Percentiles rank a stretch among this genome's conserved stretches.
These are phyloP conservation scores for Phoma herbarum DNA, from an alignment of 2,329 filamentous ascomycete genomes.

Conservation along the genomic window DNA sequence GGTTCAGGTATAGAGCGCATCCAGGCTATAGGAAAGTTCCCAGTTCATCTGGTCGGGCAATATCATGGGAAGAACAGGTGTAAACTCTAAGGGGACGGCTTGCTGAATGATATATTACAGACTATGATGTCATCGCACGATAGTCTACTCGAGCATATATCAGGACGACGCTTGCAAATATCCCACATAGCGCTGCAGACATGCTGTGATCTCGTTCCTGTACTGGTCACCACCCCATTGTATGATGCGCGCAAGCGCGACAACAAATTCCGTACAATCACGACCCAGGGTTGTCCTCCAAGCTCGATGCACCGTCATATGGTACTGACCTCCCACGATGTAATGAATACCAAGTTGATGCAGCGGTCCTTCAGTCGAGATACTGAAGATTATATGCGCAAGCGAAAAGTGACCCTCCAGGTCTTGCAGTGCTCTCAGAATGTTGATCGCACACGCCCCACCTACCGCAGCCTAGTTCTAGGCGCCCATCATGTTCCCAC, in stretches of 20 bases:
- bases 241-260: conserved; percentile 10
- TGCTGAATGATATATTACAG: not conserved
- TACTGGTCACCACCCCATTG: conserved; percentile 2
- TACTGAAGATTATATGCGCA: conserved; percentile 7
- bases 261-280: conserved; percentile 4
- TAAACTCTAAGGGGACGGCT: not conserved
- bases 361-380: conserved; percentile 10
- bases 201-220: not conserved
- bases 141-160: conserved; percentile 1
- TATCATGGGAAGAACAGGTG: not conserved
- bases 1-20: not conserved
- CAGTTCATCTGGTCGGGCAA: not conserved
- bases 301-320: conserved; percentile 12
- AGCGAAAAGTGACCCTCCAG: conserved; percentile 3
- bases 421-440: conserved; percentile 5
- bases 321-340: not conserved
- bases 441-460: conserved; percentile 13
- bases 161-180: conserved; percentile 1
- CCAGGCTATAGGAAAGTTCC: not conserved
- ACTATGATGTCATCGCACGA: not conserved
- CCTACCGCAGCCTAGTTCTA: conserved; percentile 24
- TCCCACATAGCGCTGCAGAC: not conserved
- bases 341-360: conserved; percentile 11
- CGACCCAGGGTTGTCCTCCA: conserved; percentile 7
- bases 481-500: conserved; percentile 22